A percentile compares a stretch with the other conserved stretches of the same genome.
These are phyloP conservation scores for Teunomyces kruisii DNA, from an alignment of 805 yeast species.

Conservation along the genomic window DNA sequence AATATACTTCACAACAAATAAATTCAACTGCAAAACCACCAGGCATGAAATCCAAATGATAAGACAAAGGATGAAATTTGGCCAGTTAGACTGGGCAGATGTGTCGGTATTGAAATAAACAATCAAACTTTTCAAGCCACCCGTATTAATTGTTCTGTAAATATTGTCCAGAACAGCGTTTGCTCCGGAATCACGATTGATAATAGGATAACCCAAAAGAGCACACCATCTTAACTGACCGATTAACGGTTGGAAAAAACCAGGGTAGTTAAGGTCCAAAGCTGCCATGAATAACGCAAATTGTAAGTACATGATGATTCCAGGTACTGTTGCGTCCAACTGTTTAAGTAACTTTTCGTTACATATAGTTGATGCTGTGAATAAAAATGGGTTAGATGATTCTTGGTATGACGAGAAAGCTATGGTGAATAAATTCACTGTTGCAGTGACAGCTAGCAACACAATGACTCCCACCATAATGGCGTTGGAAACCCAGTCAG, in stretches of 20 bases:
- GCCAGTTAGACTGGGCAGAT: slow-evolving; percentile 37
- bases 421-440: slow-evolving; percentile 39
- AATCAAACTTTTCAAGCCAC: slow-evolving; percentile 42
- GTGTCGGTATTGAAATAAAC: slow-evolving; percentile 23
- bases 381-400: slow-evolving; percentile 51
- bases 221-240: slow-evolving; percentile 56
- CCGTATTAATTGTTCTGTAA: slow-evolving; percentile 39
- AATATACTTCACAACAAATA: slow-evolving; percentile 18
- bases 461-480: slow-evolving; percentile 39
- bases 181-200: slow-evolving; percentile 7
- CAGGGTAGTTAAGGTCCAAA: slow-evolving; percentile 57
- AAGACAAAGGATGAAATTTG: slow-evolving; percentile 40
- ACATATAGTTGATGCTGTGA: slow-evolving; percentile 57
- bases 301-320: slow-evolving; percentile 54
- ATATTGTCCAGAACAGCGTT: slow-evolving; percentile 29
- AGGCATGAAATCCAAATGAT: slow-evolving; percentile 25
- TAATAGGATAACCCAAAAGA: slow-evolving; percentile 37
- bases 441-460: slow-evolving; percentile 40
- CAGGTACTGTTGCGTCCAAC: slow-evolving; percentile 52
- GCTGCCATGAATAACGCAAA: slow-evolving; percentile 59
- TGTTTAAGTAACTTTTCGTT: slow-evolving; percentile 56
- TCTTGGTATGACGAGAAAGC: slow-evolving; percentile 60
- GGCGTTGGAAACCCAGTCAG: slow-evolving; percentile 27
- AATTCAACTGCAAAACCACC: slow-evolving; percentile 20
- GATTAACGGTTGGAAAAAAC: slow-evolving; percentile 57